Conservation (phyloP, 2,329 filamentous ascomycete genomes). For the Diaporthe sp. region DNA sequence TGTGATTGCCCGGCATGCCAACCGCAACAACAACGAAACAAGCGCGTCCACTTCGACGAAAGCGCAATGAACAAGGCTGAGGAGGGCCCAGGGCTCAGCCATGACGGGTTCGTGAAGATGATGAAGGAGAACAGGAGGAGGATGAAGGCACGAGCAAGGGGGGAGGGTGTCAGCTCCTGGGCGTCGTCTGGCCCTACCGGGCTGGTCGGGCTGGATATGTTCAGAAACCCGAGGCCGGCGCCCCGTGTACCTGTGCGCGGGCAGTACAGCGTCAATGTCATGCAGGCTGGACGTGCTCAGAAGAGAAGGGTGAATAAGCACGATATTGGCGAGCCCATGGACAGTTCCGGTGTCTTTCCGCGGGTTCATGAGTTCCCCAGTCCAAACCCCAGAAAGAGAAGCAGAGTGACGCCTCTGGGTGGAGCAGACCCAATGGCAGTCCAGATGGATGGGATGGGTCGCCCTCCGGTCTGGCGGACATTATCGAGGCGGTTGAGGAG, state of each 20-base stretch:
- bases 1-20: background rate
- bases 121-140: background rate
- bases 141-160: background rate
- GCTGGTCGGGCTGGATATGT: conserved; percentile 3
- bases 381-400: background rate
- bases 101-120: background rate
- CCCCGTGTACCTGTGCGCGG: background rate
- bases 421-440: background rate
- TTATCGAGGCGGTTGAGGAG: background rate
- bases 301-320: background rate
- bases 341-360: background rate
- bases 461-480: background rate
- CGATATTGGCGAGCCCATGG: background rate
- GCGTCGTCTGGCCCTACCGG: background rate
- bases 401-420: too few relatives aligned
- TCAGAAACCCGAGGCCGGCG: background rate
- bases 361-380: background rate
- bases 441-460: background rate
- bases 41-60: background rate
- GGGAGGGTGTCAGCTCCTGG: conserved; percentile 15
- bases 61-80: background rate
- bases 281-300: background rate
- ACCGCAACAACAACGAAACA: too few relatives aligned
- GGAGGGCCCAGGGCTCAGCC: background rate
- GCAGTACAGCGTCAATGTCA: background rate